Evolutionary conservation across 495 filamentous ascomycete species (phyloP).

Genomic region (Haplographium delicatum): DNA sequence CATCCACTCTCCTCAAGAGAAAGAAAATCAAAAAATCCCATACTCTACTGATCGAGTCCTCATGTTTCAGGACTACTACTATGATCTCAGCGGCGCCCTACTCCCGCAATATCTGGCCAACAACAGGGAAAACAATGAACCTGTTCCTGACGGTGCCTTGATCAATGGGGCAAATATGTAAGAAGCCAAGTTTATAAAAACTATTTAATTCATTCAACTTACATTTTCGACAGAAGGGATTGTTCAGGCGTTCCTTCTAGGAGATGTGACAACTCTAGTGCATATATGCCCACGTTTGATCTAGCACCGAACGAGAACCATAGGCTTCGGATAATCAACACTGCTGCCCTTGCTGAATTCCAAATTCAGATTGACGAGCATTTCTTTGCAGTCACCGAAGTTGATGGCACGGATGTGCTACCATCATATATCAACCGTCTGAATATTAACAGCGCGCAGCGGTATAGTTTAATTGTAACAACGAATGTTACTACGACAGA

Average conservation of each 20-base stretch:
- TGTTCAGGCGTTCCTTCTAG: conserved; percentile 42
- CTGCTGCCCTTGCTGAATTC: conserved; percentile 55
- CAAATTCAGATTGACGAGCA: conserved; percentile 47
- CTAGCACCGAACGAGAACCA: conserved; percentile 50
- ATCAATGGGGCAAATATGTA: conserved; percentile 65
- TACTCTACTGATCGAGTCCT: conserved; percentile 49
- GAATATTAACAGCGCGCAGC: conserved; percentile 56
- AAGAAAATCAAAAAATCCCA: conserved; percentile 31
- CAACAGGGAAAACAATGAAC: conserved; percentile 47
- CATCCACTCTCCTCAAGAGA: conserved; percentile 45
- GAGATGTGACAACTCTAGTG: conserved; percentile 41
- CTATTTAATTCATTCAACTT: no score
- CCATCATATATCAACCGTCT: conserved; percentile 47
- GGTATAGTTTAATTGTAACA: conserved; percentile 58
- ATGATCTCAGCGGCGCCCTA: conserved; percentile 44
- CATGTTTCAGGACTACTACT: conserved; percentile 56
- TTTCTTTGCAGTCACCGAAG: conserved; percentile 54
- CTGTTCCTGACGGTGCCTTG: conserved; percentile 55
- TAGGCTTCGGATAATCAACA: conserved; percentile 64
- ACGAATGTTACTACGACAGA: conserved; percentile 50
- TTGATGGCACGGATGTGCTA: conserved; percentile 65
- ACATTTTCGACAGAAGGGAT: conserved; percentile 35
- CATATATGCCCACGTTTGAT: conserved; percentile 37
- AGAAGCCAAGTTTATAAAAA: no score
- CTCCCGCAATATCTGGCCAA: conserved; percentile 44